A percentile compares a stretch with the other conserved stretches of the same genome.
phyloP scores from a whole-genome alignment of 306 rosid species.

The Vigna trinervia region DNA sequence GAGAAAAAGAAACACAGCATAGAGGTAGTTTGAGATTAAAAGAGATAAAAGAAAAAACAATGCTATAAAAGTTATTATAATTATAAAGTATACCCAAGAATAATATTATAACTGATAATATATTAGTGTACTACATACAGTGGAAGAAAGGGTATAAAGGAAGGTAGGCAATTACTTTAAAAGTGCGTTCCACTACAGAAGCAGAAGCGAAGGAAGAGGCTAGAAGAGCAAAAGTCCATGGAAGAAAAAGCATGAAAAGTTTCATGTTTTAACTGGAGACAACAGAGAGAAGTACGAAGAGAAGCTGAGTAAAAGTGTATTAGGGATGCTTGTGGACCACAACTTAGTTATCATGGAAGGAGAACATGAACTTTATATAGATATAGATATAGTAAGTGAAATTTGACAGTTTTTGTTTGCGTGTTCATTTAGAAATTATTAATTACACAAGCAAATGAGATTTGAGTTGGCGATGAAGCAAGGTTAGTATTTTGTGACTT shows the following conservation, averaged over 20 bases:
- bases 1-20: too few relatives aligned
- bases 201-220: slow-evolving; percentile 36
- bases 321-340: background rate
- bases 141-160: background rate
- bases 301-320: background rate
- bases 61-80: background rate
- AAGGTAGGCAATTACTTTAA: slow-evolving; percentile 41
- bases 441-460: background rate
- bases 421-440: background rate
- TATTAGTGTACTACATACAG: background rate
- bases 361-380: background rate
- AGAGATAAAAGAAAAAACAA: background rate
- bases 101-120: background rate
- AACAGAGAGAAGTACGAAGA: background rate
- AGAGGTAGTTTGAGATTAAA: too few relatives aligned
- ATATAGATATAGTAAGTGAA: slow-evolving; percentile 21
- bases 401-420: slow-evolving; percentile 17
- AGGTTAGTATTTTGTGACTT: slow-evolving; percentile 7
- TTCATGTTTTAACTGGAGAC: slow-evolving; percentile 26
- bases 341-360: background rate
- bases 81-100: background rate
- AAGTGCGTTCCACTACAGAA: slow-evolving; percentile 49
- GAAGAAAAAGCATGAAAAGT: background rate
- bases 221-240: slow-evolving; percentile 27
- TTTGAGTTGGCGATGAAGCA: slow-evolving; percentile 28